Percentiles rank a stretch among this genome's conserved stretches.
phyloP scores from a whole-genome alignment of 495 filamentous ascomycete genomes.

The Glonium stellatum region DNA sequence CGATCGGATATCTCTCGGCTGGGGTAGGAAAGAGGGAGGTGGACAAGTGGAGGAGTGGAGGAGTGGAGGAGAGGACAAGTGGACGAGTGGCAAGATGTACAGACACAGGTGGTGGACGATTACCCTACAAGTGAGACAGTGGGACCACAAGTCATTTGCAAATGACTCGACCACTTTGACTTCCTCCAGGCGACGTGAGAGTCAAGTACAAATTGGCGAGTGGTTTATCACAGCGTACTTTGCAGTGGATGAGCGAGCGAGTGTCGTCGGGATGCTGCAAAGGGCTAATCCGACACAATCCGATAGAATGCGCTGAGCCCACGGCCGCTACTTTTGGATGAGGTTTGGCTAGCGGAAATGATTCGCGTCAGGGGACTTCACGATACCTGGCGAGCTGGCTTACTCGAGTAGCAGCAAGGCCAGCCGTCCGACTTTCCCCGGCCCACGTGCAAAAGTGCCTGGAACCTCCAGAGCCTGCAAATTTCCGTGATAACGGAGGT shows the following conservation, averaged over 20 bases:
- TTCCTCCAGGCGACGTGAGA: background rate
- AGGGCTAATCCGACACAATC: background rate
- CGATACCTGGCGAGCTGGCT: background rate
- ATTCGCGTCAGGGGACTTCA: background rate
- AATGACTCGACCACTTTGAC: background rate
- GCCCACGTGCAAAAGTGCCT: background rate
- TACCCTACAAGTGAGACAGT: background rate
- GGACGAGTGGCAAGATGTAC: too few species aligned
- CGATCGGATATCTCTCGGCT: background rate
- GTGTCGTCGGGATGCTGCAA: slow-evolving; percentile 1
- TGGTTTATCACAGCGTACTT: slow-evolving; percentile 3
- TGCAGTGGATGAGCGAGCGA: too few species aligned
- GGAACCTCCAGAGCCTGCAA: background rate
- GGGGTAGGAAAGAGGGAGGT: too few species aligned
- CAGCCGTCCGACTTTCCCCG: background rate
- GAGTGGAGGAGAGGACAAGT: too few species aligned
- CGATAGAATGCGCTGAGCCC: background rate
- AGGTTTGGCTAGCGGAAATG: background rate
- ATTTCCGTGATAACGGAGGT: slow-evolving; percentile 6
- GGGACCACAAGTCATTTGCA: background rate
- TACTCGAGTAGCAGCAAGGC: background rate
- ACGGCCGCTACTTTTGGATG: background rate
- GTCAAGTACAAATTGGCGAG: background rate
- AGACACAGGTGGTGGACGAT: background rate
- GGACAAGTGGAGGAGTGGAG: too few species aligned